A percentile compares a stretch with the other conserved stretches of the same genome.
These are phyloP conservation scores for Lactarius psammicola DNA, from an alignment of 768 basidiomycete genomes.

Conservation along the genomic window DNA sequence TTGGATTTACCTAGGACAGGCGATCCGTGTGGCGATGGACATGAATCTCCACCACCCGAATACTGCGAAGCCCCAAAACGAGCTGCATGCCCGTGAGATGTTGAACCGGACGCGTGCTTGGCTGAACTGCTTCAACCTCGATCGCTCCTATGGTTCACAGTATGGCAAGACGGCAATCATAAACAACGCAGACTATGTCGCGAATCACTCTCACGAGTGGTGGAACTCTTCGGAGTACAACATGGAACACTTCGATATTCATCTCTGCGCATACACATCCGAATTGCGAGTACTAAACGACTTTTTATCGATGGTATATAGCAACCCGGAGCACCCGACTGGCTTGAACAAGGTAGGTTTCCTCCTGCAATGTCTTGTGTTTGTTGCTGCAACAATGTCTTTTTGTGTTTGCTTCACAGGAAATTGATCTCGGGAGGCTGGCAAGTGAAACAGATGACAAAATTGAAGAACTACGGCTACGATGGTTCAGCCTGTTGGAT, in stretches of 20 bases:
- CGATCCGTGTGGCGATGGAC: conserved; percentile 84
- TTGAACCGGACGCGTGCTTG: conserved; percentile 88
- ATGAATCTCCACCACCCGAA: conserved; percentile 83
- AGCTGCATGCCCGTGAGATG: conserved; percentile 81
- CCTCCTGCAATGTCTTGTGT: background rate
- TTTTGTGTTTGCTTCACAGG: conserved; percentile 38
- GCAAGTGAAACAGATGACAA: conserved; percentile 69
- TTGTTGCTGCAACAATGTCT: background rate
- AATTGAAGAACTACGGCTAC: conserved; percentile 51
- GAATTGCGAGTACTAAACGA: conserved; percentile 63
- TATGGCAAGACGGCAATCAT: conserved; percentile 90
- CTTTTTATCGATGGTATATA: conserved; percentile 62
- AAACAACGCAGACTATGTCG: conserved; percentile 70
- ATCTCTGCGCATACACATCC: conserved; percentile 72
- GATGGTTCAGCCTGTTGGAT: conserved; percentile 54
- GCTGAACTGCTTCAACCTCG: conserved; percentile 89
- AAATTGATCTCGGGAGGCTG: conserved; percentile 59
- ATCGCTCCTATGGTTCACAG: conserved; percentile 86
- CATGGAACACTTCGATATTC: conserved; percentile 74
- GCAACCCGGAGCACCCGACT: conserved; percentile 68
- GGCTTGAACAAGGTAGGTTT: conserved; percentile 66
- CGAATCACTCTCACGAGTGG: conserved; percentile 49
- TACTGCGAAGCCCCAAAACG: conserved; percentile 70
- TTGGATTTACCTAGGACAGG: conserved; percentile 87
- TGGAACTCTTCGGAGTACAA: conserved; percentile 39